Evolutionary conservation across 2,329 filamentous ascomycete species (phyloP).

Genomic region (Nothophaeocryptopus gaeumannii): DNA sequence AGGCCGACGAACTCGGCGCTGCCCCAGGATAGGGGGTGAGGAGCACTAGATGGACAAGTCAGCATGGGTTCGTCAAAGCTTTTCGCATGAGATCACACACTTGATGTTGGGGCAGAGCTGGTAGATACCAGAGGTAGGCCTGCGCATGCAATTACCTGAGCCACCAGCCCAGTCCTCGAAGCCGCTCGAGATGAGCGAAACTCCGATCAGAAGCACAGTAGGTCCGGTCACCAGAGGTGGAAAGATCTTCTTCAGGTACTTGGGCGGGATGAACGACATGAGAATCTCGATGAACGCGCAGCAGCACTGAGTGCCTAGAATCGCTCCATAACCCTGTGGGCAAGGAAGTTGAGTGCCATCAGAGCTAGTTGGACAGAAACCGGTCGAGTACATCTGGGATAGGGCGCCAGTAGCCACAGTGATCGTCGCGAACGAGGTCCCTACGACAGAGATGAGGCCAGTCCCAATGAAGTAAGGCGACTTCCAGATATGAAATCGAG

Average conservation of each 20-base stretch:
- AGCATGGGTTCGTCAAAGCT: too few species aligned
- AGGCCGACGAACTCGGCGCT: slow-evolving; percentile 74
- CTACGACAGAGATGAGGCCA: slow-evolving; percentile 75
- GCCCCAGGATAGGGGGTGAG: slow-evolving; percentile 72
- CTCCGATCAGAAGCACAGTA: slow-evolving; percentile 68
- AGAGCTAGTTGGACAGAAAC: slow-evolving; percentile 60
- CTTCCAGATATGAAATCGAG: slow-evolving; percentile 67
- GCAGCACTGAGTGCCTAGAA: slow-evolving; percentile 62
- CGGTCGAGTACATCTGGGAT: slow-evolving; percentile 72
- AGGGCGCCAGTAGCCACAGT: slow-evolving; percentile 70
- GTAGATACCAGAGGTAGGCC: slow-evolving; percentile 53
- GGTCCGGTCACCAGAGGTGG: slow-evolving; percentile 73
- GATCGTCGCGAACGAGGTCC: slow-evolving; percentile 74
- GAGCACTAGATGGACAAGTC: slow-evolving; percentile 44
- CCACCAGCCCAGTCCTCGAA: slow-evolving; percentile 79
- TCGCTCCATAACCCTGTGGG: slow-evolving; percentile 70
- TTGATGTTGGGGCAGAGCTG: slow-evolving; percentile 63
- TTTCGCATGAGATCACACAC: too few species aligned
- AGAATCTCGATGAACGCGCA: slow-evolving; percentile 63
- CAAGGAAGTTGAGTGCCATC: slow-evolving; percentile 69
- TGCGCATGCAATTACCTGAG: slow-evolving; percentile 55
- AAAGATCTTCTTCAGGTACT: slow-evolving; percentile 63
- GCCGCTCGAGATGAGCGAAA: slow-evolving; percentile 67
- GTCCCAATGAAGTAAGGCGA: slow-evolving; percentile 76
- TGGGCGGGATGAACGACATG: slow-evolving; percentile 71